Base-by-base conservation (phyloP, 192 early-diverging fungal species). In the Kappamyces sp. region DNA sequence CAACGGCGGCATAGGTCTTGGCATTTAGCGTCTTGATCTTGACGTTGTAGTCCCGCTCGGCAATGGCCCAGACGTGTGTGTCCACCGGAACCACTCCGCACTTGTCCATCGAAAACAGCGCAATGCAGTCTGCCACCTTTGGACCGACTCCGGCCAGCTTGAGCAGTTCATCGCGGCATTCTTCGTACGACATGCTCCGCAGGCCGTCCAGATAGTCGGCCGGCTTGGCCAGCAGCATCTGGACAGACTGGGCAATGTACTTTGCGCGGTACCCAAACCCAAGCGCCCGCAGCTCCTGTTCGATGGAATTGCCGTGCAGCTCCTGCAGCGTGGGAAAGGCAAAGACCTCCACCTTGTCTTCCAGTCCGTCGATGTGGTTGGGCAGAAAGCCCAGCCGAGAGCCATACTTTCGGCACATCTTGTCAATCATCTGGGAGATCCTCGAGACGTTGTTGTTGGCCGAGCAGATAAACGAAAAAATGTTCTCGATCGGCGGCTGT, bases 101-200 rank as follows among this genome's bases (percentile, higher is more conserved):
- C 50, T 94, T 92, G 71, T 96, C 91, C 45, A 99, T 70, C 3
- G 87, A 85, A 89, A 93, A 91, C 42, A 99, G 74, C 48, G 86
- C 85, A 59, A 99, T 82, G 60, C 96, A 99, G 66, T 99, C 96
- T 0, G 96, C 96, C 4, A 99, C 93, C 68, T 99, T 99, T 2
- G 93, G 94, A 1, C 96, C 96, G 1, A 91, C 77, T 1, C 93
- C 93, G 45, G 80, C 65, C 4, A 96, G 68, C 42, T 85, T 68
- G 57, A 93, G 51, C 32, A 96, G 65, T 31, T 77, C 73, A 1
- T 41, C 63, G n/a, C 80, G 77, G 1, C 80, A 77, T 41, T 80
- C 80, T 8, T 66, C 68, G 52, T 91, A 86, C 1, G 68, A 35
- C 30, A 64, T 14, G 0, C 63, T 50, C 14, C 91, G 73, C 42